Evolutionary conservation across 495 filamentous ascomycete genomes (phyloP).

Genomic region (Annulohypoxylon nitens): DNA sequence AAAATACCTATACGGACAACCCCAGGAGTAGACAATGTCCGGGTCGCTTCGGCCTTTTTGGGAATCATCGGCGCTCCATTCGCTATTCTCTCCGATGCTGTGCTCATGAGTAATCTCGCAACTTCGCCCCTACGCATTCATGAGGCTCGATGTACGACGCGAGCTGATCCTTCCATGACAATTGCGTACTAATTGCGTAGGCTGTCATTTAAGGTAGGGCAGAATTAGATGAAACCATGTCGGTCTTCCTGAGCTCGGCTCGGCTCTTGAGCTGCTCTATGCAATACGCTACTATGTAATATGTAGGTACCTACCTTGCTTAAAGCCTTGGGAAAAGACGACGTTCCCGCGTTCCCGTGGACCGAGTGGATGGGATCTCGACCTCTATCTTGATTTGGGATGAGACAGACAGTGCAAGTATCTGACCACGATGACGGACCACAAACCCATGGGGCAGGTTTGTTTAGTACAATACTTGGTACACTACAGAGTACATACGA

Average conservation of each 20-base stretch:
- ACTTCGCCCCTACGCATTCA: conserved; percentile 1
- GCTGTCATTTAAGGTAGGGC: conserved; percentile 5
- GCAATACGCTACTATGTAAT: not conserved
- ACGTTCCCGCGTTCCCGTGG: conserved; percentile 9
- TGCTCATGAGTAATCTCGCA: conserved; percentile 11
- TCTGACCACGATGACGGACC: not conserved
- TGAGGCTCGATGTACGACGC: conserved; percentile 34
- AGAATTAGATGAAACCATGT: conserved; percentile 14
- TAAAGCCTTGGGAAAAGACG: not conserved
- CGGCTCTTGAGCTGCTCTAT: not conserved
- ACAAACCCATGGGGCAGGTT: not conserved
- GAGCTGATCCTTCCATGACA: conserved; percentile 12
- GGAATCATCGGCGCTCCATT: conserved; percentile 10
- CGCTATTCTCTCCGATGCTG: conserved; percentile 19
- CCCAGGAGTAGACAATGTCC: conserved; percentile 3
- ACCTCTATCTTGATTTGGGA: not conserved
- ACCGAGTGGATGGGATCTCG: conserved; percentile 20
- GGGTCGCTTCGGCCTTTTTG: conserved; percentile 13
- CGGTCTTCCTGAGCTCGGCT: conserved; percentile 7
- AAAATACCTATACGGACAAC: conserved; percentile 18
- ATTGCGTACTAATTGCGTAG: conserved; percentile 1
- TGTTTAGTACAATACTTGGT: conserved; percentile 6
- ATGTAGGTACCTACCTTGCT: not conserved
- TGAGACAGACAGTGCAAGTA: conserved; percentile 1
- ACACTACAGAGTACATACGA: conserved; percentile 4